Conservation (phyloP, 2,329 filamentous ascomycete species). For the Plectosphaerella sp. region DNA sequence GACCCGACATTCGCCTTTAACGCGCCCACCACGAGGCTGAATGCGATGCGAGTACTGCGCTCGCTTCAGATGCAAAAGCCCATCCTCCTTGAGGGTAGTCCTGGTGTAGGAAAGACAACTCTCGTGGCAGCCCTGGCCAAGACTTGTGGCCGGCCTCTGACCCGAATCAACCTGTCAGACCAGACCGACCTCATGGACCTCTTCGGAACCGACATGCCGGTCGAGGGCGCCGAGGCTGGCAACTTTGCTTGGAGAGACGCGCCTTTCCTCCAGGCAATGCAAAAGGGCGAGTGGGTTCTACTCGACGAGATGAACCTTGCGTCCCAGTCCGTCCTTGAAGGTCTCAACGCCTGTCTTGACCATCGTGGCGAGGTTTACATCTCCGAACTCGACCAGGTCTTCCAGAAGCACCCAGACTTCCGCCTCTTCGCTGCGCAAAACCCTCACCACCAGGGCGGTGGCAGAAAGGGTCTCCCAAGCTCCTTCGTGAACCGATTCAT, state of each 20-base stretch:
- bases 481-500: conserved; percentile 99
- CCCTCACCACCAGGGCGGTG: conserved; percentile 93
- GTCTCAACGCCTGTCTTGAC: conserved; percentile 92
- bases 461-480: conserved; percentile 86
- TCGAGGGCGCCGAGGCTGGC: conserved; percentile 86
- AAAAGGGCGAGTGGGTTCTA: conserved; percentile 92
- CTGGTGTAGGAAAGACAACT: conserved; percentile 97
- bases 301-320: conserved; percentile 98
- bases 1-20: conserved; percentile 71
- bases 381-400: conserved; percentile 90
- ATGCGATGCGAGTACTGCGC: conserved; percentile 85
- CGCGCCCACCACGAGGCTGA: conserved; percentile 83
- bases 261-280: conserved; percentile 94
- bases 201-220: conserved; percentile 92
- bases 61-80: conserved; percentile 87
- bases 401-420: conserved; percentile 84
- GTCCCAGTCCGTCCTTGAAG: conserved; percentile 93
- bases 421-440: conserved; percentile 97
- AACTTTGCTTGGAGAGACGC: conserved; percentile 95
- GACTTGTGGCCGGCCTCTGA: conserved; percentile 75
- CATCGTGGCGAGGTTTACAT: conserved; percentile 95
- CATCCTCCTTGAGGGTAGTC: conserved; percentile 90
- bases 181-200: conserved; percentile 97
- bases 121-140: conserved; percentile 80
- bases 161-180: conserved; percentile 93